Evolutionary conservation across 1,284 basidiomycete species (phyloP).

Genomic region (Ceratobasidium sp.): DNA sequence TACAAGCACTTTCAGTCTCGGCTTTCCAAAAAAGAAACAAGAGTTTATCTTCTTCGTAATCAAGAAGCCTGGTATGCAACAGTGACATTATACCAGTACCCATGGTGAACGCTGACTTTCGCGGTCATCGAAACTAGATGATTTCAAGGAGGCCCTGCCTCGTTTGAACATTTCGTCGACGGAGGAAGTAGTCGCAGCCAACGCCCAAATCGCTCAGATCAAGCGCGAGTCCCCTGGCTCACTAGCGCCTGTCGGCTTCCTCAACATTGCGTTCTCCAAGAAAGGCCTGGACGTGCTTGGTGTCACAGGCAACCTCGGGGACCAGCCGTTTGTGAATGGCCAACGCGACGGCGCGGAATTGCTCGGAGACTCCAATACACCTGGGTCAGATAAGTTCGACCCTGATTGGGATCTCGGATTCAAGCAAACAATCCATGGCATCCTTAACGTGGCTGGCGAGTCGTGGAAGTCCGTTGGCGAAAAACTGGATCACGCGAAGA

Average conservation of each 20-base stretch:
- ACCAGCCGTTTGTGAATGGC: constrained; percentile 48
- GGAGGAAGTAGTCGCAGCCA: neutral
- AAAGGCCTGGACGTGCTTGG: constrained; percentile 45
- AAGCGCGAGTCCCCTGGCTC: neutral
- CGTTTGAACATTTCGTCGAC: neutral
- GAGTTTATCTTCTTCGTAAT: constrained; percentile 28
- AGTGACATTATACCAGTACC: neutral
- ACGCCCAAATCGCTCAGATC: neutral
- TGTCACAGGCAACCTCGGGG: constrained; percentile 50
- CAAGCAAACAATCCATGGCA: constrained; percentile 47
- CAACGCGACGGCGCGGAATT: constrained; percentile 47
- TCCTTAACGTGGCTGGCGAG: constrained; percentile 36
- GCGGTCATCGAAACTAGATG: neutral
- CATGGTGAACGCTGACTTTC: neutral
- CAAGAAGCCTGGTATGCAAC: neutral
- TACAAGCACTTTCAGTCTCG: neutral
- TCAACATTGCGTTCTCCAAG: constrained; percentile 43
- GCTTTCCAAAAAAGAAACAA: constrained; percentile 27
- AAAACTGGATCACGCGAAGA: neutral
- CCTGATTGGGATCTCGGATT: constrained; percentile 48
- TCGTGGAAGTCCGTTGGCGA: constrained; percentile 3
- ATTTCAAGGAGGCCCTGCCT: constrained; percentile 17
- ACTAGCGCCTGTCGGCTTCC: constrained; percentile 34
- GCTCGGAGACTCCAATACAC: constrained; percentile 46
- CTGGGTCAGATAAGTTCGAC: constrained; percentile 27